Base-by-base conservation (phyloP, 148 eudicot genomes). In the Bassia scoparia region DNA sequence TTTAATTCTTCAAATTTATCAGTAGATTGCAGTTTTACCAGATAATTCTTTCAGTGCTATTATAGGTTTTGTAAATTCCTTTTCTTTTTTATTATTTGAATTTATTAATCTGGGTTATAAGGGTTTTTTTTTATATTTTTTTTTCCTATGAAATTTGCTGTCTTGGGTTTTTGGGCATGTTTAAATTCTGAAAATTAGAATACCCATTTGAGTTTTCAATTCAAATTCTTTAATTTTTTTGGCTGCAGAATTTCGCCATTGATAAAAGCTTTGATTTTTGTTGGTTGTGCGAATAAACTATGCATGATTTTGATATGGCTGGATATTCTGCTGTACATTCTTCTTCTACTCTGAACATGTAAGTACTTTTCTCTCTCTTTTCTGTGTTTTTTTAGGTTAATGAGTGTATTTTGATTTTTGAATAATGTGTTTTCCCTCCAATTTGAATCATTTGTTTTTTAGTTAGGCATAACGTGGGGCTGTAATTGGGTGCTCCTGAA, bases 281-380 rank as follows among this genome's bases (percentile, higher is more conserved):
- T 41, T 49, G 59, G 27, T 4, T 20, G 44, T 44, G 15, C 29
- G 44, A 16, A 53, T 41, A 54, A 10, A 26, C 3, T 44, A 11
- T 67, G n/a, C 71, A 69, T 73, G 74, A 79, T 23, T 74, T 33
- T 62, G 43, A 52, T 17, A 79, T 79, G 82, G 71, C 75, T 75
- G 68, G 71, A 44, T 18, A 54, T 31, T 78, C 77, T 11, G 52
- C 44, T 64, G 3, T 65, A 23, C 55, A 64, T 52, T 65, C 75
- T 64, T 44, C 75, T 70, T 70, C 74, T 64, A 61, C 53, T 78
- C 49, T 61, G 73, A 73, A 61, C 46, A 52, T 53, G 81, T 80
- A 70, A 65, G 82, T 75, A 38, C 24, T 27, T 74, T 26, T 79
- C 52, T 62, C 30, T 78, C 52, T 60, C 34, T 54, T 7, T 27